phyloP scores from a whole-genome alignment of 1,139 yeast species.

The Komagataea norvegica region DNA sequence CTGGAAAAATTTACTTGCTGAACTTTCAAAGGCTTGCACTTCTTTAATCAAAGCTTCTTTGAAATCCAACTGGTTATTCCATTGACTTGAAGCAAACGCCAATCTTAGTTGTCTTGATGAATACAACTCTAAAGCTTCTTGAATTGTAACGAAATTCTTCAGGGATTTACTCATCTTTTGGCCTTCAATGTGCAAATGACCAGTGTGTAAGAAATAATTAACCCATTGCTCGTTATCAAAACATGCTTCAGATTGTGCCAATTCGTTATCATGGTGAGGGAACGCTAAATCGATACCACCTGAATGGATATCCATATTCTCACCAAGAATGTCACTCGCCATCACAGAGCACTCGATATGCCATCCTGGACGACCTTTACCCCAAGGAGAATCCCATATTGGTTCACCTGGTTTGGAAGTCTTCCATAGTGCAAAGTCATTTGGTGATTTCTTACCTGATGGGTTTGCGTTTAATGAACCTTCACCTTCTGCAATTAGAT shows the following conservation, averaged over 20 bases:
- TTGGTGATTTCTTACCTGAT: conserved; percentile 61
- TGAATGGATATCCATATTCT: conserved; percentile 86
- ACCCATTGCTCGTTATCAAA: conserved; percentile 92
- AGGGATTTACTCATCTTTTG: conserved; percentile 96
- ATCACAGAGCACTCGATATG: conserved; percentile 98
- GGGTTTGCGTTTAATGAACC: conserved; percentile 65
- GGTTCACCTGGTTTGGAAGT: conserved; percentile 98
- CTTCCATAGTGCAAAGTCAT: conserved; percentile 97
- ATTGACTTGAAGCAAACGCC: conserved; percentile 83
- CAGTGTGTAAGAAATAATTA: conserved; percentile 92
- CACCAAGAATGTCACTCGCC: conserved; percentile 89
- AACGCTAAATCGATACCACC: conserved; percentile 97
- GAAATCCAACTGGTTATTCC: conserved; percentile 93
- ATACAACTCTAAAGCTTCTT: conserved; percentile 73
- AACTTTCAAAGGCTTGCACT: conserved; percentile 68
- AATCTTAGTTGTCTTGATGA: conserved; percentile 80
- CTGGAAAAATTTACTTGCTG: conserved; percentile 77
- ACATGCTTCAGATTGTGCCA: conserved; percentile 95
- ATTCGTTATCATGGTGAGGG: conserved; percentile 99
- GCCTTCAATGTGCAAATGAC: conserved; percentile 96
- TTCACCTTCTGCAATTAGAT: conserved; percentile 89
- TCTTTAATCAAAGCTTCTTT: conserved; percentile 75
- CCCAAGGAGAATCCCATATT: conserved; percentile 94
- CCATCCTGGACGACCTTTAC: conserved; percentile 99
- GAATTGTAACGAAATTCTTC: conserved; percentile 91